phyloP scores from a whole-genome alignment of 768 basidiomycete genomes.

The Clitopilus hobsonii region DNA sequence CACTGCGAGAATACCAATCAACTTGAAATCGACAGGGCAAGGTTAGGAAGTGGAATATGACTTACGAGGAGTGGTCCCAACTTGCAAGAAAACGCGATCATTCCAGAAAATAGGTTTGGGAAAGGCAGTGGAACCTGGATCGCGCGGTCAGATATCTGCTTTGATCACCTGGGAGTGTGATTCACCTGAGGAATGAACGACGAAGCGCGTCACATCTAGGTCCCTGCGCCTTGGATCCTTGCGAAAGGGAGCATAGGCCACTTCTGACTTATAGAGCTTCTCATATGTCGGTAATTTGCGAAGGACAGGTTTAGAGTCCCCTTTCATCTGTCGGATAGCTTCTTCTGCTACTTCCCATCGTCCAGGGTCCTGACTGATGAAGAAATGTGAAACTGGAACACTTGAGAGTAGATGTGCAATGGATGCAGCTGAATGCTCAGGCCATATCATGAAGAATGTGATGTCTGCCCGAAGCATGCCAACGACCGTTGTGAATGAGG shows the following conservation, averaged over 20 bases:
- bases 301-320: conserved; percentile 1
- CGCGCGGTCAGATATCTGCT: background rate
- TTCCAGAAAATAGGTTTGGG: conserved; percentile 17
- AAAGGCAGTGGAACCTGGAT: conserved; percentile 19
- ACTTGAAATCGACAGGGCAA: background rate
- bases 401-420: conserved; percentile 33
- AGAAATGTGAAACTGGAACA: conserved; percentile 8
- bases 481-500: conserved; percentile 22
- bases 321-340: background rate
- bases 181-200: conserved; percentile 20
- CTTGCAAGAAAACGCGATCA: conserved; percentile 11
- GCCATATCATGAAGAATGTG: conserved; percentile 24
- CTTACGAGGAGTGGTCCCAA: conserved; percentile 14
- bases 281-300: conserved; percentile 8
- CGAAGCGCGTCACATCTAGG: conserved; percentile 2
- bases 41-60: too few species aligned
- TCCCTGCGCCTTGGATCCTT: background rate
- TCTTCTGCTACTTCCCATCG: background rate
- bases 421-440: conserved; percentile 34
- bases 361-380: conserved; percentile 7
- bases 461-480: conserved; percentile 31
- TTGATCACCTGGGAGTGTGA: background rate
- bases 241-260: conserved; percentile 1
- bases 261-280: conserved; percentile 5
- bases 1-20: background rate